phyloP scores from a whole-genome alignment of 345 rosid genomes.

The Microcos paniculata region DNA sequence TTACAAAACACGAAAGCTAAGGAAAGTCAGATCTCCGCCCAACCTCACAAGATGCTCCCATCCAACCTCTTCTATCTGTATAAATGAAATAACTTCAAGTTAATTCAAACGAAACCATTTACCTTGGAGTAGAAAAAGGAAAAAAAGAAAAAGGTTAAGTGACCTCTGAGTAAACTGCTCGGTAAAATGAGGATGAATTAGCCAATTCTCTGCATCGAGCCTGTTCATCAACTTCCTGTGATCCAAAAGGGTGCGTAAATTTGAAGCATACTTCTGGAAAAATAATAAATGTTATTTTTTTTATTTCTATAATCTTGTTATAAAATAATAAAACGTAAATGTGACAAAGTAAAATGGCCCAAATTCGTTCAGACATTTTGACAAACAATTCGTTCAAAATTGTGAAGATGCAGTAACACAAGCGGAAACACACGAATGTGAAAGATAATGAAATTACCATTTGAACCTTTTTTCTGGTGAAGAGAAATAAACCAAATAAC shows the following conservation, averaged over 20 bases:
- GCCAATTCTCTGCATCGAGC: constrained; percentile 43
- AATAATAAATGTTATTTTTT: background rate
- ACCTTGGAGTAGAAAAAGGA: background rate
- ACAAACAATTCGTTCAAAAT: background rate
- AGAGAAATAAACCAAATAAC: background rate
- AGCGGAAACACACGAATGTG: background rate
- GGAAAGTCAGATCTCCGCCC: constrained; percentile 51
- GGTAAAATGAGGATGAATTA: constrained; percentile 51
- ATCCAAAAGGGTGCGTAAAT: background rate
- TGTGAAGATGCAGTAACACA: background rate
- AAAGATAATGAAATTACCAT: constrained; percentile 13
- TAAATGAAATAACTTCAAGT: background rate
- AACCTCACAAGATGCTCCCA: constrained; percentile 63
- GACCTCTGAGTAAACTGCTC: constrained; percentile 70
- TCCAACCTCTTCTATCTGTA: constrained; percentile 84
- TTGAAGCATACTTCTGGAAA: background rate
- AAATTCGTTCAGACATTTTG: constrained; percentile 9
- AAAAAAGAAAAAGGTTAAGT: background rate
- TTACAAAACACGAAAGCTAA: constrained; percentile 66
- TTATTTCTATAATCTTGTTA: background rate
- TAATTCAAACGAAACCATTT: background rate
- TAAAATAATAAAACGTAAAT: background rate
- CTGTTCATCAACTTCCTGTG: constrained; percentile 36
- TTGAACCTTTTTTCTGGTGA: background rate
- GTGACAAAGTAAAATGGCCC: background rate